These are phyloP conservation scores for Xylaria palmicola DNA, from an alignment of 495 filamentous ascomycete species.

Conservation along the genomic window DNA sequence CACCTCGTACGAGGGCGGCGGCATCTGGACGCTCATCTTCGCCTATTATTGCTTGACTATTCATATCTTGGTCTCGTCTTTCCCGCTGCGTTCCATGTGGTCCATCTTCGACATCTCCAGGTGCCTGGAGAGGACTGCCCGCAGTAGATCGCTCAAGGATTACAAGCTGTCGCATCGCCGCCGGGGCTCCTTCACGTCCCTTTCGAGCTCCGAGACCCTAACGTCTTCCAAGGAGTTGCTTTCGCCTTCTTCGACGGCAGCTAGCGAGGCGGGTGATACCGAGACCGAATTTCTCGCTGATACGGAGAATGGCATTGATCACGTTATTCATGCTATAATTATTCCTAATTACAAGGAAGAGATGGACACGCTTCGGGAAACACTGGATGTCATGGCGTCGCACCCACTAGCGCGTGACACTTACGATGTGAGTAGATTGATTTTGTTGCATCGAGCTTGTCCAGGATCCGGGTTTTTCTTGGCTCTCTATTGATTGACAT, in stretches of 20 bases:
- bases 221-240: constrained; percentile 45
- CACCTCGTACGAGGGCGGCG: constrained; percentile 23
- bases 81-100: constrained; percentile 54
- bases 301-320: constrained; percentile 37
- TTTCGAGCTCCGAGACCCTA: constrained; percentile 51
- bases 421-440: constrained; percentile 59
- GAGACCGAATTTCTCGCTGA: constrained; percentile 42
- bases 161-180: constrained; percentile 46
- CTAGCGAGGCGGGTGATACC: constrained; percentile 48
- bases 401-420: constrained; percentile 60
- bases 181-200: constrained; percentile 49
- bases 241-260: constrained; percentile 38
- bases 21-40: constrained; percentile 43
- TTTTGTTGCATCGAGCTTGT: neutral
- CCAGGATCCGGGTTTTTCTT: neutral
- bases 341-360: constrained; percentile 72
- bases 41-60: constrained; percentile 54
- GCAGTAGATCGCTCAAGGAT: constrained; percentile 39
- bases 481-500: neutral
- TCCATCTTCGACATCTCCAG: constrained; percentile 49
- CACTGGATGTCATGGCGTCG: constrained; percentile 62
- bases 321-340: constrained; percentile 61
- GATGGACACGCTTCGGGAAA: constrained; percentile 61
- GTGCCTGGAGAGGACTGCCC: constrained; percentile 38
- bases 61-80: constrained; percentile 52